Base-by-base conservation (phyloP, 1,284 basidiomycete species). In the Boletus smithii region DNA sequence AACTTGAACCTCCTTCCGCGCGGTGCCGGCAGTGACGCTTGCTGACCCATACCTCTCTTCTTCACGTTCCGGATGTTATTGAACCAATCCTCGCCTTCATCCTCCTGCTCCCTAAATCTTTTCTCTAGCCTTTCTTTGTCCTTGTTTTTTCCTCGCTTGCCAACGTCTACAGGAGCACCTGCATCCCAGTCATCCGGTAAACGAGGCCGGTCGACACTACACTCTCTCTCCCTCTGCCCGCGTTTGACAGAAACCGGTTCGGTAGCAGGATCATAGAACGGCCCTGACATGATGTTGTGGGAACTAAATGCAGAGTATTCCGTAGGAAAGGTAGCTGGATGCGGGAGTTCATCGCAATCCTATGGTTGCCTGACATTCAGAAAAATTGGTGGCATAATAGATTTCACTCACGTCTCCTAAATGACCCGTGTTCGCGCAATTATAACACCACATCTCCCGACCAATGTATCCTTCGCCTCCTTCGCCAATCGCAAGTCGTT, bases 391-490 rank as follows among this genome's bases (percentile, higher is more conserved):
- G n/a, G 42, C 26, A 42, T 16, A 1, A 13, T 10, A 29, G 26
- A 29, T 42, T 40, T 48, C 31, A 75, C 84, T 70, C 59, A 91
- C 92, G 62, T 95, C 93, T 36, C 93, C 93, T 63, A 89, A 80
- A 66, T 97, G 93, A 5, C 88, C 91, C 42, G 69, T 67, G 27
- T 70, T 68, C 22, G 88, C 91, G 59, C 93, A 97, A 60, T 92
- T 93, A 69, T 94, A 94, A 67, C 93, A 97, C 85, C 86, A 92
- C 50, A 80, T 73, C 56, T 85, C 85, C 46, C 71, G 72, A 8
- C 77, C 81, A 49, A 90, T 81, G 61, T 85, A 88, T 4, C 79
- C 85, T 63, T 89, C 86, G 9, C 86, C 85, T n/a, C 87, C 87
- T 49, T 82, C 60, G n/a, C 85, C 85, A 8, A 87, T 62, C 5